Conservation (phyloP, 2,329 filamentous ascomycete genomes). For the Colletotrichum costaricense region DNA sequence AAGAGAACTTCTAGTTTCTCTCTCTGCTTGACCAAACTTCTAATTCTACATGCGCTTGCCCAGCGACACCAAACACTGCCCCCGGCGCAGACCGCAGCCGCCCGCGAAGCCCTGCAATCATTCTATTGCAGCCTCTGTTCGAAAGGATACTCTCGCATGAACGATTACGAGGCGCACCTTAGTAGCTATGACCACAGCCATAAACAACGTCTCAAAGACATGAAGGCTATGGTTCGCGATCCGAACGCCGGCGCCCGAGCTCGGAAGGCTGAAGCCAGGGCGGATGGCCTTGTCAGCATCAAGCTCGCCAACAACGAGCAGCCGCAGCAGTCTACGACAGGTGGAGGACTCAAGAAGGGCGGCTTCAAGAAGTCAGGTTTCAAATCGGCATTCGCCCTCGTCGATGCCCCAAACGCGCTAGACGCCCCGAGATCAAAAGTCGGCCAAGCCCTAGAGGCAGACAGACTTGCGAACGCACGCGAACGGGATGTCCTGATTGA, state of each 20-base stretch:
- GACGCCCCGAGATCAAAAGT: constrained; percentile 37
- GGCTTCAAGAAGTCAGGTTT: constrained; percentile 87
- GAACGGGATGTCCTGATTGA: constrained; percentile 49
- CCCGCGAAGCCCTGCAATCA: constrained; percentile 80
- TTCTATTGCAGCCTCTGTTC: constrained; percentile 91
- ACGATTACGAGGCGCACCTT: constrained; percentile 95
- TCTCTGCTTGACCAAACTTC: not conserved
- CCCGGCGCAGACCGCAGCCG: constrained; percentile 69
- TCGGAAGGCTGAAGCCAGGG: constrained; percentile 77
- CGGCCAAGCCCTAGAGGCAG: constrained; percentile 34
- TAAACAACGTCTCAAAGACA: constrained; percentile 88
- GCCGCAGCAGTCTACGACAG: constrained; percentile 42
- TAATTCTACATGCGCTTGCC: not conserved
- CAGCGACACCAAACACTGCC: constrained; percentile 69
- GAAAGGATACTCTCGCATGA: constrained; percentile 95
- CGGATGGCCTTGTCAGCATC: constrained; percentile 76
- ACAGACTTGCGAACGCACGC: constrained; percentile 36
- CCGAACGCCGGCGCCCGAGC: constrained; percentile 73
- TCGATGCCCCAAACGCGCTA: constrained; percentile 48
- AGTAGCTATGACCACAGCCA: constrained; percentile 96
- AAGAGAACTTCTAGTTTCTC: constrained; percentile 53
- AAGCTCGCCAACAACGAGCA: constrained; percentile 61
- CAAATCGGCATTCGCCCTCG: constrained; percentile 78
- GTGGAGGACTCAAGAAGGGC: constrained; percentile 70
- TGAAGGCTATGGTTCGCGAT: constrained; percentile 85